Evolutionary conservation across 306 rosid species (phyloP).

Genomic region (Lagenaria siceraria): DNA sequence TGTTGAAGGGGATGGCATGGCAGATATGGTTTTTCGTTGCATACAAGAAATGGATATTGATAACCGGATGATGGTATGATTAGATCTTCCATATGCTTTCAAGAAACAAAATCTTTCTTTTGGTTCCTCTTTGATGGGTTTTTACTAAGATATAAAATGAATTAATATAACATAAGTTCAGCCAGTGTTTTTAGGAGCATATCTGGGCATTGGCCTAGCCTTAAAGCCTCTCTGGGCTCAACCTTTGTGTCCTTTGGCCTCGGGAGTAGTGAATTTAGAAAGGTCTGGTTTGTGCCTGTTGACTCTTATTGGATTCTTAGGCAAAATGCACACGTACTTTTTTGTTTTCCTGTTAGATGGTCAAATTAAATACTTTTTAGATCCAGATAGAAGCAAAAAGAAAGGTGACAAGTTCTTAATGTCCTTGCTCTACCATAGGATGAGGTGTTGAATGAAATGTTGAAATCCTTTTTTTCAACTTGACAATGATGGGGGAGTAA

Average conservation of each 20-base stretch:
- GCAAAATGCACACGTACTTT: neutral
- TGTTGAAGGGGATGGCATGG: conserved; percentile 99
- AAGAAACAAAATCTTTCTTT: neutral
- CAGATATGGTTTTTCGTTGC: conserved; percentile 98
- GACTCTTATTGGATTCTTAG: neutral
- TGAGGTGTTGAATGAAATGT: neutral
- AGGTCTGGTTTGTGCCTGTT: neutral
- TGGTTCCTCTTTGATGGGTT: neutral
- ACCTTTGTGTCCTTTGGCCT: neutral
- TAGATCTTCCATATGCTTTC: conserved; percentile 1
- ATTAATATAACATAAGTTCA: neutral
- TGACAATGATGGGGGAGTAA: neutral
- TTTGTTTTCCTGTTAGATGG: neutral
- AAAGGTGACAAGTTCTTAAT: neutral
- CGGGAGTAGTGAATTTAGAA: neutral
- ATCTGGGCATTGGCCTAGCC: neutral
- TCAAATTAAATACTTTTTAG: neutral
- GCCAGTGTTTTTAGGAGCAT: neutral
- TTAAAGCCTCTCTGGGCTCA: neutral
- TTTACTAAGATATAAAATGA: neutral
- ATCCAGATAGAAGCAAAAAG: neutral
- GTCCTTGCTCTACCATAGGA: neutral
- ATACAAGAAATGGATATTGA: conserved; percentile 99
- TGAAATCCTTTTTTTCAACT: neutral
- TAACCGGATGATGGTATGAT: conserved; percentile 87